Percentiles rank a stretch among this genome's conserved stretches.
Conservation (phyloP, 257 asterid species). For the Solanum medicagineum region DNA sequence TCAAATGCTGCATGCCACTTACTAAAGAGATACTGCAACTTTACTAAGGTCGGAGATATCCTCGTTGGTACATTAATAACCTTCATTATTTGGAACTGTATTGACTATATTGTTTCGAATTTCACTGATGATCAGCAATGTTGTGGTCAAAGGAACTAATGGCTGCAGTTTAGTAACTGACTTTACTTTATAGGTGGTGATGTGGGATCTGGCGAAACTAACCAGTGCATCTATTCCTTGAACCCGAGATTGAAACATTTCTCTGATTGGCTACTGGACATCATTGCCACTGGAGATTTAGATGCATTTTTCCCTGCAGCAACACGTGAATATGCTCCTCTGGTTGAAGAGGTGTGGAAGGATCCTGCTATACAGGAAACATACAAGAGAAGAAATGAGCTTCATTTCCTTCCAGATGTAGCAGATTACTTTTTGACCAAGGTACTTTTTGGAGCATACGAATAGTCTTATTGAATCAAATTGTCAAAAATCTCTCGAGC, state of each 20-base stretch:
- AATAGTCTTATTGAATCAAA: background rate
- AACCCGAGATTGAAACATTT: conserved; percentile 57
- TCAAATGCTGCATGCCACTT: background rate
- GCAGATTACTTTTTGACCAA: conserved; percentile 83
- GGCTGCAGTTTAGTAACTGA: background rate
- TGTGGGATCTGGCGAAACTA: conserved; percentile 4
- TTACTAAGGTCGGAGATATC: background rate
- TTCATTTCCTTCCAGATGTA: conserved; percentile 85
- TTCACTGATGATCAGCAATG: background rate
- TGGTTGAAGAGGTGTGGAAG: background rate
- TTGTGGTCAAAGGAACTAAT: background rate
- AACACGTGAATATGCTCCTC: background rate
- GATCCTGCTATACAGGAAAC: conserved; percentile 76
- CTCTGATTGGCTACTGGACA: conserved; percentile 91
- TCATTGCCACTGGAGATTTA: conserved; percentile 84
- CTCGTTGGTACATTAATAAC: background rate
- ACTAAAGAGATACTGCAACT: background rate
- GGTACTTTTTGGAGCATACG: conserved; percentile 23
- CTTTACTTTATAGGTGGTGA: background rate
- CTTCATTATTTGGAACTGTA: background rate
- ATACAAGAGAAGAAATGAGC: conserved; percentile 62
- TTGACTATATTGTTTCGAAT: background rate
- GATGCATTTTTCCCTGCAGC: conserved; percentile 54
- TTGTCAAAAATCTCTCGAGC: background rate
- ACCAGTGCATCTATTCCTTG: conserved; percentile 12